These are phyloP conservation scores for Escovopsis sp. DNA, from an alignment of 2,329 filamentous ascomycete species.

Conservation along the genomic window DNA sequence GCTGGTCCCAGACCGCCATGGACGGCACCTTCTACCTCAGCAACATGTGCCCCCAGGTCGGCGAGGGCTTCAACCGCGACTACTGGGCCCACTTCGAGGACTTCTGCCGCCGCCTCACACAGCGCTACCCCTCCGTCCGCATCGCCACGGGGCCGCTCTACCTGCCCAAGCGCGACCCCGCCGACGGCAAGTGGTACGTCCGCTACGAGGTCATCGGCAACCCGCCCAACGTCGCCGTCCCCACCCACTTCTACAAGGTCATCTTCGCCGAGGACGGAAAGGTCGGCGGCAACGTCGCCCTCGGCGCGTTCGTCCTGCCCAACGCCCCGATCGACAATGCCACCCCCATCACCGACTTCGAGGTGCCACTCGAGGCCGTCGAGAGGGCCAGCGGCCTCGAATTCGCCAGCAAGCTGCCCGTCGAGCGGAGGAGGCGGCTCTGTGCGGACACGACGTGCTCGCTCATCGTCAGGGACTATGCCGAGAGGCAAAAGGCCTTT, in stretches of 20 bases:
- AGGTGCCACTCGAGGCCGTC: slow-evolving; percentile 84
- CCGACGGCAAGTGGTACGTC: slow-evolving; percentile 89
- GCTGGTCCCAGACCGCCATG: slow-evolving; percentile 91
- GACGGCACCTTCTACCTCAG: slow-evolving; percentile 83
- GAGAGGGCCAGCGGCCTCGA: slow-evolving; percentile 87
- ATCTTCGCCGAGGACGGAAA: slow-evolving; percentile 83
- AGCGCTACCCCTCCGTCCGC: slow-evolving; percentile 69
- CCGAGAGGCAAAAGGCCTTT: slow-evolving; percentile 45
- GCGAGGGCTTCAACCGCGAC: slow-evolving; percentile 95
- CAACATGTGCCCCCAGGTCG: slow-evolving; percentile 98
- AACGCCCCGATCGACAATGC: slow-evolving; percentile 80
- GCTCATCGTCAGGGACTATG: slow-evolving; percentile 68
- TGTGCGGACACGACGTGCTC: slow-evolving; percentile 80
- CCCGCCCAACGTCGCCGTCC: slow-evolving; percentile 87
- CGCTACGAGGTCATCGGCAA: slow-evolving; percentile 90
- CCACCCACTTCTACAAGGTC: slow-evolving; percentile 98
- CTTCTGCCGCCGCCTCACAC: slow-evolving; percentile 76
- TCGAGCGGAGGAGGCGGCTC: slow-evolving; percentile 57
- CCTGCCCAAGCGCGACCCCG: slow-evolving; percentile 65
- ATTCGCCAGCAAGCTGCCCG: slow-evolving; percentile 69
- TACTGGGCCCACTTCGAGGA: slow-evolving; percentile 99
- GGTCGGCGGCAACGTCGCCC: slow-evolving; percentile 57
- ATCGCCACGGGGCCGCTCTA: slow-evolving; percentile 92
- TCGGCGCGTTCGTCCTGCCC: slow-evolving; percentile 89
- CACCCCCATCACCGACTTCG: slow-evolving; percentile 80